Conservation (phyloP, 306 rosid genomes). For the Urtica urens region DNA sequence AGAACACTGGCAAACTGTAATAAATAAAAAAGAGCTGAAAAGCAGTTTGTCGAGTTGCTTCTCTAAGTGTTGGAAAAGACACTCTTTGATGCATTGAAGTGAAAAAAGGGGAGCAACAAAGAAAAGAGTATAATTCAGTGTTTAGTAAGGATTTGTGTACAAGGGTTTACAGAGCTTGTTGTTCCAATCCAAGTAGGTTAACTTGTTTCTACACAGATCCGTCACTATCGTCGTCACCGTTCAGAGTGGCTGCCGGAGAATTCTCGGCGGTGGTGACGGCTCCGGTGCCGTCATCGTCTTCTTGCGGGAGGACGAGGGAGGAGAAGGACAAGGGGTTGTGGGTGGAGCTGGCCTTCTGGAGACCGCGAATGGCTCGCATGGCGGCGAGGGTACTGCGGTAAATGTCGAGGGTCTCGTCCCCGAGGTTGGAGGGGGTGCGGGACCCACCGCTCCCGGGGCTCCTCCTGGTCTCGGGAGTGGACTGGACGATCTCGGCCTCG, state of each 20-base stretch:
- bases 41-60: too few relatives aligned
- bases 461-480: slow-evolving; percentile 25
- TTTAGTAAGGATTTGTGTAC: too few relatives aligned
- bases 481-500: slow-evolving; percentile 76
- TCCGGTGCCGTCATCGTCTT: slow-evolving; percentile 57
- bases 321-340: slow-evolving; percentile 74
- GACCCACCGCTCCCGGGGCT: slow-evolving; percentile 21
- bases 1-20: too few relatives aligned
- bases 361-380: slow-evolving; percentile 67
- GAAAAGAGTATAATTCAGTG: too few relatives aligned
- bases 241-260: slow-evolving; percentile 42
- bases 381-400: slow-evolving; percentile 87
- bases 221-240: slow-evolving; percentile 27
- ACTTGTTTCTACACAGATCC: slow-evolving; percentile 18
- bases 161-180: slow-evolving; percentile 13
- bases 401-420: slow-evolving; percentile 48
- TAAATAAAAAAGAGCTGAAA: too few relatives aligned
- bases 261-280: slow-evolving; percentile 66
- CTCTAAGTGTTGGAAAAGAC: too few relatives aligned
- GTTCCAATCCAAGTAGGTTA: slow-evolving; percentile 18
- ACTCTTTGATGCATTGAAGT: too few relatives aligned
- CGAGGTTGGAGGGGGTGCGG: slow-evolving; percentile 41
- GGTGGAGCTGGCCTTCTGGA: slow-evolving; percentile 82
- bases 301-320: slow-evolving; percentile 44
- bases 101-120: too few relatives aligned